Evolutionary conservation across 208 protist species (phyloP).

Genomic region (Acanthamoeba polyphaga): DNA sequence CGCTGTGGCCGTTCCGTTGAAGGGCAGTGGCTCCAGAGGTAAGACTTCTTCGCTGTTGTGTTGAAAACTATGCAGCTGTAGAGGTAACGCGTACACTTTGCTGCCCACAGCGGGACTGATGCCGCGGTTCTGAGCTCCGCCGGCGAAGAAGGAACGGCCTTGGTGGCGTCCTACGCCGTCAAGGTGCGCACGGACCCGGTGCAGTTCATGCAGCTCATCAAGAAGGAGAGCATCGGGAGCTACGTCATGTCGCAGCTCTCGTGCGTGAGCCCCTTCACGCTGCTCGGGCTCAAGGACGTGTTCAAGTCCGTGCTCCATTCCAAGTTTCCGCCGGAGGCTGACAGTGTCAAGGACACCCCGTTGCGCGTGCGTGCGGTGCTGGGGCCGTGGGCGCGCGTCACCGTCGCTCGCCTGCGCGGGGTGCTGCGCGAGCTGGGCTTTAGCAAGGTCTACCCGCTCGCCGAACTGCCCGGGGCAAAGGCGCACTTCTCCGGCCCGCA

Average conservation of each 20-base stretch:
- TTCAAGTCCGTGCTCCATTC: conserved; percentile 1
- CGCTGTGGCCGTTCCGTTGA: neutral
- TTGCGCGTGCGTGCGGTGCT: neutral
- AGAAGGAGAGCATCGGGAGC: conserved; percentile 49
- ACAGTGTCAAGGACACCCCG: neutral
- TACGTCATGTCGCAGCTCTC: conserved; percentile 49
- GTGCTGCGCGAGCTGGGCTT: conserved; percentile 48
- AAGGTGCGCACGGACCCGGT: conserved; percentile 37
- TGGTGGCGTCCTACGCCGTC: neutral
- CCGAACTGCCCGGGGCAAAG: neutral
- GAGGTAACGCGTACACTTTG: no score
- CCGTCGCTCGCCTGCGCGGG: neutral
- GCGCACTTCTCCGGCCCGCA: neutral
- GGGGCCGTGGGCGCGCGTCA: conserved; percentile 19
- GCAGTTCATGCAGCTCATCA: conserved; percentile 40
- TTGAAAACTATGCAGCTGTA: no score
- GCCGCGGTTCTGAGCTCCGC: neutral
- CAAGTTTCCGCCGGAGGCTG: neutral
- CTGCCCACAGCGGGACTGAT: neutral
- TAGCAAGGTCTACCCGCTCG: neutral
- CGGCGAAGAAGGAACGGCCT: neutral
- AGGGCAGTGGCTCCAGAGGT: neutral
- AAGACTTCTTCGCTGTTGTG: no score
- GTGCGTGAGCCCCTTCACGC: conserved; percentile 40
- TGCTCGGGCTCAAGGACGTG: conserved; percentile 22